Conservation (phyloP, 805 yeast genomes). For the Lipomyces orientalis region DNA sequence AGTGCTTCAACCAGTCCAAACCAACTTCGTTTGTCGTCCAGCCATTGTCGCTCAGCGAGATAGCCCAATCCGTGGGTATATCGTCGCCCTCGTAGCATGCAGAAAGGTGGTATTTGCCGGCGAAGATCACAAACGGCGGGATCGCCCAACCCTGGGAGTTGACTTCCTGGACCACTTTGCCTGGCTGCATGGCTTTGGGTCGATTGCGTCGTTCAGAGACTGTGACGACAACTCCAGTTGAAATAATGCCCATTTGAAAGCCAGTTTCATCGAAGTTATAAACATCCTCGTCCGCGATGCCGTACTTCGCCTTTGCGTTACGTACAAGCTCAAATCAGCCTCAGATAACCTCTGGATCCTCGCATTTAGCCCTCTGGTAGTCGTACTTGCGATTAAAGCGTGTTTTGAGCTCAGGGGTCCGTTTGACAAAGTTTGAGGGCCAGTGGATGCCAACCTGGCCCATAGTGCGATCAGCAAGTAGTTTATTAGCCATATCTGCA, state of each 20-base stretch:
- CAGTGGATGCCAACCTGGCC: too few species aligned
- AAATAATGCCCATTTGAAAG: slow-evolving; percentile 12
- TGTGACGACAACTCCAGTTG: slow-evolving; percentile 8
- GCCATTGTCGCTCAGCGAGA: slow-evolving; percentile 11
- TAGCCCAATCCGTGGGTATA: neutral
- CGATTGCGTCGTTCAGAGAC: neutral
- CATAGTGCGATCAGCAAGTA: too few species aligned
- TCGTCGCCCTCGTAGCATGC: slow-evolving; percentile 12
- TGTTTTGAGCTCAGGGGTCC: too few species aligned
- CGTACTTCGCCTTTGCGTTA: neutral
- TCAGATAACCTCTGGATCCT: slow-evolving; percentile 3
- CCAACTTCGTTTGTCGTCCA: slow-evolving; percentile 11
- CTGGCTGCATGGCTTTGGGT: slow-evolving; percentile 4
- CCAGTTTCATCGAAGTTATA: too few species aligned
- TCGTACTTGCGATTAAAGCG: too few species aligned
- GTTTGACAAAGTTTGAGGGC: too few species aligned
- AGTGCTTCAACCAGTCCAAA: slow-evolving; percentile 9
- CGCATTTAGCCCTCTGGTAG: slow-evolving; percentile 2
- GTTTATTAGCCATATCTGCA: too few species aligned
- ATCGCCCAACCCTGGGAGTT: slow-evolving; percentile 23
- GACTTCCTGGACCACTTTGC: slow-evolving; percentile 21
- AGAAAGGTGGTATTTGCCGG: slow-evolving; percentile 6
- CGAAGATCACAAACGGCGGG: slow-evolving; percentile 16
- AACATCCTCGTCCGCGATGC: slow-evolving; percentile 2
- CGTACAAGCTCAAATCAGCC: slow-evolving; percentile 10